Percentiles rank a stretch among this genome's conserved stretches.
Evolutionary conservation across 2,329 filamentous ascomycete genomes (phyloP).

Genomic region (Alternaria triticimaculans): DNA sequence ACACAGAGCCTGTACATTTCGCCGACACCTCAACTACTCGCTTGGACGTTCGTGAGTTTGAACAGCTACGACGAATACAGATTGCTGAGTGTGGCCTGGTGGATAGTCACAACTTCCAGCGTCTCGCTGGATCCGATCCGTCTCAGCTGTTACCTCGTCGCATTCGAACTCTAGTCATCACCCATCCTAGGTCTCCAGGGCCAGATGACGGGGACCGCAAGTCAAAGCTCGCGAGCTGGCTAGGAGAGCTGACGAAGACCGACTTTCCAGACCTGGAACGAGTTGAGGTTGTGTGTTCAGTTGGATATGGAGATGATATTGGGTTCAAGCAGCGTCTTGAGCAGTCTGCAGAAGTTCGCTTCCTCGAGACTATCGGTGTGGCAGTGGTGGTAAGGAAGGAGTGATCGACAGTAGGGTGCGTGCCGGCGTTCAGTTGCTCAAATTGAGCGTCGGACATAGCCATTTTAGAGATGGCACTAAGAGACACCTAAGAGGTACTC

Average conservation of each 20-base stretch:
- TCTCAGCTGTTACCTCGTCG: background rate
- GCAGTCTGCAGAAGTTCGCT: background rate
- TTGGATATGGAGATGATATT: background rate
- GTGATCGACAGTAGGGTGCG: background rate
- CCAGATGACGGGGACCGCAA: background rate
- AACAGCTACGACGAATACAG: background rate
- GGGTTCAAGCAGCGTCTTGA: background rate
- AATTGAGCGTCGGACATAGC: background rate
- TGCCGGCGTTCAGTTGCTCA: background rate
- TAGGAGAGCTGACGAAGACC: background rate
- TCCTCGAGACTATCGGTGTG: background rate
- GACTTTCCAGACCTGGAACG: background rate
- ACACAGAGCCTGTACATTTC: background rate
- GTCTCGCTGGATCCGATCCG: rapidly evolving
- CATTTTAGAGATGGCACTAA: background rate
- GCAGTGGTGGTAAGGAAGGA: background rate
- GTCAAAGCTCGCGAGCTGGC: background rate
- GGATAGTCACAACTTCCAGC: background rate
- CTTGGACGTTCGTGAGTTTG: background rate
- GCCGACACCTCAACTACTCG: background rate
- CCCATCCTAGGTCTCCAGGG: background rate
- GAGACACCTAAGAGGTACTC: background rate
- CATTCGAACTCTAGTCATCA: background rate
- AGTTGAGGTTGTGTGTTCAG: background rate
- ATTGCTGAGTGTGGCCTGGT: background rate